Base-by-base conservation (phyloP, 1,139 yeast species). In the Pneumocystis canis region DNA sequence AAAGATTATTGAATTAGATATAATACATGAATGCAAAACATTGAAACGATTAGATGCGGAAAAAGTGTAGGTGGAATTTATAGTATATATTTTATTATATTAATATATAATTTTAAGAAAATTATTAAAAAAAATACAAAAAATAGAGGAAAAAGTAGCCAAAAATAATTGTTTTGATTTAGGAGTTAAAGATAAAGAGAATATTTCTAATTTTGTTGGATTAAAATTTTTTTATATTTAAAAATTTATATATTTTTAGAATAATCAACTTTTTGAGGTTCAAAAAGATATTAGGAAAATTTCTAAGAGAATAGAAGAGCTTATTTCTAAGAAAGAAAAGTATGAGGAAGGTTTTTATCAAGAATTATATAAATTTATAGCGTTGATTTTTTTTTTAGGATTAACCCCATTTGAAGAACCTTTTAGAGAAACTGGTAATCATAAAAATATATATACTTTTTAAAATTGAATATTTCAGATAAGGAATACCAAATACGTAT, bases 401-500 rank as follows among this genome's bases (percentile, higher is more conserved):
- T 64, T 66, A 58, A 63, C 65, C 35, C 62, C 58, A 6, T 40
- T 47, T n/a, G 63, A 65, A 18, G 30, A 66, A 37, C 58, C 59
- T 28, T 63, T 62, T 31, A 59, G 60, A 53, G 63, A 60, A 4
- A 47, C 60, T 2, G 58, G 59, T 0, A 68, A 65, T 1, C 67
- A 68, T 0, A 73, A 72, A 20, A 78, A 14, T 9, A 32, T 40
- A 35, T 35, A 40, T 58, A 71, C 75, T 65, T 76, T 81, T 5
- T 82, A 86, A 0, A 87, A 82, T 30, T 98, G 92, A 71, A 75
- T 25, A 25, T 47, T 47, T 47, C 87, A 0, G 88, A 87, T 69
- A 82, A 82, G 64, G 97, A 90, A 63, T 92, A 75, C 71, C 77
- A 92, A 66, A 81, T 92, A 0, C 78, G 98, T 67, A 90, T 90